Conservation (phyloP, 257 asterid species). For the Nicotiana obtusifolia region DNA sequence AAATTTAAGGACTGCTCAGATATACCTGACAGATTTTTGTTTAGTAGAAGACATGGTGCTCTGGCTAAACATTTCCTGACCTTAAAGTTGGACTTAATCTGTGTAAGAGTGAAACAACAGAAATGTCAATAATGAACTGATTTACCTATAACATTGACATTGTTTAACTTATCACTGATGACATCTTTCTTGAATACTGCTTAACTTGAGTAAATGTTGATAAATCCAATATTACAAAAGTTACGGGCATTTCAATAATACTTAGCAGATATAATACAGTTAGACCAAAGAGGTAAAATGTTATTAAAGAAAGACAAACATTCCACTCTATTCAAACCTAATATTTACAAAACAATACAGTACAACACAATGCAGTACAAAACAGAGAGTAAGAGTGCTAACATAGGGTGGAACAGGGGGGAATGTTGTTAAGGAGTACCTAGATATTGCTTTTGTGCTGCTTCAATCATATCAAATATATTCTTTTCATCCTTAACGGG, state of each 20-base stretch:
- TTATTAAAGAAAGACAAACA: not conserved
- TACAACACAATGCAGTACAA: not conserved
- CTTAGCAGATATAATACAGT: not conserved
- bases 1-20: not conserved
- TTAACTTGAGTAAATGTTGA: not conserved
- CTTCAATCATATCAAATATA: not conserved
- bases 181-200: not conserved
- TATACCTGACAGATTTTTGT: conserved; percentile 3
- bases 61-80: not conserved
- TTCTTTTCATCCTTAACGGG: not conserved
- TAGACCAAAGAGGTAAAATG: not conserved
- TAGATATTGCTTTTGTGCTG: not conserved
- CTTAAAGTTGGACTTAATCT: not conserved
- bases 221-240: not conserved
- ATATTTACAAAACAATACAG: not conserved
- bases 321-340: not conserved
- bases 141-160: not conserved
- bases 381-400: not conserved
- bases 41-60: conserved; percentile 3
- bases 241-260: not conserved
- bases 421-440: not conserved
- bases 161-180: not conserved
- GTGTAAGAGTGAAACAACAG: not conserved
- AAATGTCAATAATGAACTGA: not conserved
- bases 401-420: not conserved